Evolutionary conservation across 495 filamentous ascomycete species (phyloP).

Genomic region (Bathelium albidoporum): DNA sequence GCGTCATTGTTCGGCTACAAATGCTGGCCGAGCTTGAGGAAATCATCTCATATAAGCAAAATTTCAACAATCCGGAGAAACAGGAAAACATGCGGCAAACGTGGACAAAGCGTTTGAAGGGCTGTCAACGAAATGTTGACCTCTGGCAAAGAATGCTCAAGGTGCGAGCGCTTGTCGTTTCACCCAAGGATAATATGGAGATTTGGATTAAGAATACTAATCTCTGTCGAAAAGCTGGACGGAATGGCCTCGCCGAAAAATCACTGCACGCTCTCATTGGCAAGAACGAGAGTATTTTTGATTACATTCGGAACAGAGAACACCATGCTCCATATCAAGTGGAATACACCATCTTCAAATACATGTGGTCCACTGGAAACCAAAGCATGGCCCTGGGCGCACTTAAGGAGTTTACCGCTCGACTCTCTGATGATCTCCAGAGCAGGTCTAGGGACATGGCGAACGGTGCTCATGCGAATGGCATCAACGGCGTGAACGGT

Average conservation of each 20-base stretch:
- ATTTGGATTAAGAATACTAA: slow-evolving; percentile 99
- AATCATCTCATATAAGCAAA: slow-evolving; percentile 94
- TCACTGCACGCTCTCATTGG: slow-evolving; percentile 75
- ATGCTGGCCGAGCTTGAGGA: slow-evolving; percentile 98
- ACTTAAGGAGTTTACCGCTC: slow-evolving; percentile 70
- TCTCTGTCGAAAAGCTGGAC: slow-evolving; percentile 87
- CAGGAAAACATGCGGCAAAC: slow-evolving; percentile 83
- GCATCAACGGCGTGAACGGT: slow-evolving; percentile 33
- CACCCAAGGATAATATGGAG: slow-evolving; percentile 82
- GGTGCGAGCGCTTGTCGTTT: slow-evolving; percentile 82
- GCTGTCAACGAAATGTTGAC: slow-evolving; percentile 93
- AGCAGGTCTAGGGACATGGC: slow-evolving; percentile 44
- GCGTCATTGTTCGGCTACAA: slow-evolving; percentile 90
- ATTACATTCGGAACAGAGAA: slow-evolving; percentile 13
- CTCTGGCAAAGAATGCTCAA: slow-evolving; percentile 98
- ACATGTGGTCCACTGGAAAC: slow-evolving; percentile 72
- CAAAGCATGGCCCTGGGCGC: slow-evolving; percentile 63
- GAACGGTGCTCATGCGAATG: slow-evolving; percentile 28
- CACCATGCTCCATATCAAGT: slow-evolving; percentile 46
- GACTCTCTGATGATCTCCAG: slow-evolving; percentile 61
- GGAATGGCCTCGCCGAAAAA: slow-evolving; percentile 93
- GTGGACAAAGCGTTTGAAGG: slow-evolving; percentile 89
- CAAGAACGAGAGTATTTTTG: slow-evolving; percentile 41
- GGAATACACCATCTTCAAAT: slow-evolving; percentile 87
- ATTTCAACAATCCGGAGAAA: slow-evolving; percentile 62